Evolutionary conservation across 2,329 filamentous ascomycete genomes (phyloP), one percentile per base, ranked within the genome.

Genomic region (Penicillium sp.): DNA sequence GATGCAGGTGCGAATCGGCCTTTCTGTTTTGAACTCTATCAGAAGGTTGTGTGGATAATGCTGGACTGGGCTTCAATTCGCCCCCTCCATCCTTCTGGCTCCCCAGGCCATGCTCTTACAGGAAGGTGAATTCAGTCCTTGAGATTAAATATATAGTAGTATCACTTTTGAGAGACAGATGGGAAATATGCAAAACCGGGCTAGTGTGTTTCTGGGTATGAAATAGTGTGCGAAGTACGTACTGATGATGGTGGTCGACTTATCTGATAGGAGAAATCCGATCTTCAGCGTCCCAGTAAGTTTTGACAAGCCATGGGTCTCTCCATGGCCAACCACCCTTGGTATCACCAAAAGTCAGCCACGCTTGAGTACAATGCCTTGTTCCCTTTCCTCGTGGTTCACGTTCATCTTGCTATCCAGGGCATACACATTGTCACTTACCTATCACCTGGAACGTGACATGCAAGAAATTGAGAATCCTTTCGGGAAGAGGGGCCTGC

Each of bases 61-160:
- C 25, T 48, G 14, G 5, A 26, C 45, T 46, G 8, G 16, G 26
- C 43, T 46, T 46, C 22, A 3, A 46, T 46, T 46, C 43, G 19
- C 26, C 22, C 43, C 19, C 40, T 19, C 10, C 42, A n/a, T 30
- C 7, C 26, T 28, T 28, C 43, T 16, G 6, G 2, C 46, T 49
- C 28, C 16, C 14, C 16, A n/a, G 46, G 28, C 46, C 46, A 49
- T 51, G 28, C 46, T n/a, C 30, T 35, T 51, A 51, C 46, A 51
- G 46, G 46, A 33, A 51, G 46, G 46, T 51, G 46, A 35, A 19
- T 30, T 30, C 3, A 33, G 10, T 30, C 10, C 8, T 11, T 11
- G 30, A 33, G 30, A 19, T 1, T 42, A 22, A 4, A 22, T 42
- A 38, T 10, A 10, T 28, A 46, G 43, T n/a, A 28, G 25, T 46